These are phyloP conservation scores for Mucor irregularis DNA, from an alignment of 371 early-diverging fungal species.

Conservation along the genomic window DNA sequence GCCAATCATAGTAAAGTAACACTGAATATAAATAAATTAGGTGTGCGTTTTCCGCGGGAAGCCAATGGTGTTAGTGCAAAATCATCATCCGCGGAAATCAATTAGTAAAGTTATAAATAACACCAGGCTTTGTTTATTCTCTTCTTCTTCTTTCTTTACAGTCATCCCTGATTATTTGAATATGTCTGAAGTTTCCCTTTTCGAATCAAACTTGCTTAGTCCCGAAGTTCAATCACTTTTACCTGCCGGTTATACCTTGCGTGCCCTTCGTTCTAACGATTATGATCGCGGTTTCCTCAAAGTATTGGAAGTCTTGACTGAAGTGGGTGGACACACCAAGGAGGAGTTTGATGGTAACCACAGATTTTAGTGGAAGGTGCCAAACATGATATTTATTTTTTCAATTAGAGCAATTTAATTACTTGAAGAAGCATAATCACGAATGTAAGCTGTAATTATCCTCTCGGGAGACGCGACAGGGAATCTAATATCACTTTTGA, in stretches of 20 bases:
- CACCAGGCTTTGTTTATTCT: neutral
- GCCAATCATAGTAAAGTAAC: neutral
- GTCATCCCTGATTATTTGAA: neutral
- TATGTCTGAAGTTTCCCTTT: conserved; percentile 36
- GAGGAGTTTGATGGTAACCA: conserved; percentile 58
- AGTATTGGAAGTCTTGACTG: conserved; percentile 73
- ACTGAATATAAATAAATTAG: too few species aligned
- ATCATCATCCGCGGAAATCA: neutral
- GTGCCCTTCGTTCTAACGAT: conserved; percentile 84
- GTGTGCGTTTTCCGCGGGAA: neutral
- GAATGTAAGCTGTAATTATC: too few species aligned
- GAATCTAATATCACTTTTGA: neutral
- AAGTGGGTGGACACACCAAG: conserved; percentile 72
- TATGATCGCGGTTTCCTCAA: conserved; percentile 79
- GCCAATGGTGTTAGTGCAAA: neutral
- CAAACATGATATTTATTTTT: neutral
- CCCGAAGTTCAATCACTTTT: conserved; percentile 70
- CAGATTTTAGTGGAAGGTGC: neutral
- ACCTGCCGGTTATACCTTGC: conserved; percentile 77
- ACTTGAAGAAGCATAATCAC: conserved; percentile 71
- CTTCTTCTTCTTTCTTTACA: neutral
- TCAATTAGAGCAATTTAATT: conserved; percentile 66
- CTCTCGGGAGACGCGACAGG: too few species aligned
- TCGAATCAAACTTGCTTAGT: conserved; percentile 74
- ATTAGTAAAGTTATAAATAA: conserved; percentile 2